Conservation (phyloP, 2,329 filamentous ascomycete genomes). For the Stenocarpella maydis region DNA sequence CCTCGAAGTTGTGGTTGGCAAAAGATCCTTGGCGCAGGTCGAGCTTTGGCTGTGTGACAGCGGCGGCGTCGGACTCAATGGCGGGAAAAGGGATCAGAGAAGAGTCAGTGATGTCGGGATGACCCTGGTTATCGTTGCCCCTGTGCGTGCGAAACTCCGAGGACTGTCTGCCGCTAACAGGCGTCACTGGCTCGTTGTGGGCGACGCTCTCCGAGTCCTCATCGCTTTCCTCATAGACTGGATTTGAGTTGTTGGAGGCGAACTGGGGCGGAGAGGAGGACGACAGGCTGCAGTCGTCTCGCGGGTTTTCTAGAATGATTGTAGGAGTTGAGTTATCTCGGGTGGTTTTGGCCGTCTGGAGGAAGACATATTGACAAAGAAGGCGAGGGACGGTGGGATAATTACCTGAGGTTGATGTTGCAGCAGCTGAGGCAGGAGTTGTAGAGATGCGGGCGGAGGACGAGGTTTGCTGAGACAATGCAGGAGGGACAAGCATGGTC, state of each 20-base stretch:
- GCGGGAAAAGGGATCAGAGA: slow-evolving; percentile 36
- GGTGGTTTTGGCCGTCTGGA: slow-evolving; percentile 4
- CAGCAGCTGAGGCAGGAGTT: background rate
- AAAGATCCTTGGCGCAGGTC: slow-evolving; percentile 27
- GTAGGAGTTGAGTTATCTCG: slow-evolving; percentile 35
- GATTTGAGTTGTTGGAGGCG: slow-evolving; percentile 58
- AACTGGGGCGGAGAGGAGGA: slow-evolving; percentile 57
- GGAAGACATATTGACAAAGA: background rate
- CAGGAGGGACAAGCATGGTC: slow-evolving; percentile 40
- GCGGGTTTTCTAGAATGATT: slow-evolving; percentile 30
- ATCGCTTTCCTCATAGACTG: slow-evolving; percentile 66
- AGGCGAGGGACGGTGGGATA: slow-evolving; percentile 32
- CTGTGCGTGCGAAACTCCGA: slow-evolving; percentile 60
- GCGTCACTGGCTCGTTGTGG: slow-evolving; percentile 67
- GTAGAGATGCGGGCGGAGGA: slow-evolving; percentile 20
- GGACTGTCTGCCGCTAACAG: slow-evolving; percentile 65
- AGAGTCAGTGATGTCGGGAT: slow-evolving; percentile 42
- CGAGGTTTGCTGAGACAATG: slow-evolving; percentile 43
- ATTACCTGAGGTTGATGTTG: slow-evolving; percentile 19
- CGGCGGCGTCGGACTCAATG: slow-evolving; percentile 23
- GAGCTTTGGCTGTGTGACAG: slow-evolving; percentile 18
- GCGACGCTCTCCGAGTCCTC: slow-evolving; percentile 66
- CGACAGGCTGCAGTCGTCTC: slow-evolving; percentile 40
- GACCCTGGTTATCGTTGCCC: slow-evolving; percentile 46
- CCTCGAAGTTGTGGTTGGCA: slow-evolving; percentile 18